Evolutionary conservation across 768 basidiomycete species (phyloP), one percentile per base, ranked within the genome.

Genomic region (Tylopilus plumbeoviolaceoides): DNA sequence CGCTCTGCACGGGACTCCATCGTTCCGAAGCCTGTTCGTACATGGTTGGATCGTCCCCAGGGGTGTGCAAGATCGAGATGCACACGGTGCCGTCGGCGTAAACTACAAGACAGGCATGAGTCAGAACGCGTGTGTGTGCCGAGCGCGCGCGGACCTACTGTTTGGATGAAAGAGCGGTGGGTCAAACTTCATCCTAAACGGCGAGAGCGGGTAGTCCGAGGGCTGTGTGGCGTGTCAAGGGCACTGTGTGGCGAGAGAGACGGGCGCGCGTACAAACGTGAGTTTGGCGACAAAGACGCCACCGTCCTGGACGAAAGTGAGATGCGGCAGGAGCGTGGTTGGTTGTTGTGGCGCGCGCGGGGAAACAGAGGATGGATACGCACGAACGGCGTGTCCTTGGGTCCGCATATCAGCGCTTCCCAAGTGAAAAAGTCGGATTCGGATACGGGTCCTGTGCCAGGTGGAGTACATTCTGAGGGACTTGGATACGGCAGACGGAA

Each of bases 111-210:
- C 0, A 11, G 5, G 43, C 30, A 5, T 30, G 30, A n/a, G 11
- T 30, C 33, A 12, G 9, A 8, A 33, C 12, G 33, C 33, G 33
- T 4, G 39, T 9, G 39, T 1, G 10, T 28, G 9, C 33, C 23
- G 20, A 15, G 28, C 4, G 25, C 9, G 35, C 15, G 17, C 15
- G n/a, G 2, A 73, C 89, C 70, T 60, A 95, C 97, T 89, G 69
- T 99, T 99, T 17, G 97, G 97, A 72, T 99, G 97, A 72, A 98
- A 90, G 50, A 99, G 70, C 3, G 95, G 95, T 4, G 97, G 97
- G 42, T 98, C 94, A 63, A 99, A 99, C 65, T 82, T 92, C 97
- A 99, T 98, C 75, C 94, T 98, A 85, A 98, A 98, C 18, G 97
- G 97, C 48, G 91, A 95, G 63, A 99, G 75, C 30, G 97, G 97